Conservation (phyloP, 1,284 basidiomycete genomes). For the Trichosporon sp. region DNA sequence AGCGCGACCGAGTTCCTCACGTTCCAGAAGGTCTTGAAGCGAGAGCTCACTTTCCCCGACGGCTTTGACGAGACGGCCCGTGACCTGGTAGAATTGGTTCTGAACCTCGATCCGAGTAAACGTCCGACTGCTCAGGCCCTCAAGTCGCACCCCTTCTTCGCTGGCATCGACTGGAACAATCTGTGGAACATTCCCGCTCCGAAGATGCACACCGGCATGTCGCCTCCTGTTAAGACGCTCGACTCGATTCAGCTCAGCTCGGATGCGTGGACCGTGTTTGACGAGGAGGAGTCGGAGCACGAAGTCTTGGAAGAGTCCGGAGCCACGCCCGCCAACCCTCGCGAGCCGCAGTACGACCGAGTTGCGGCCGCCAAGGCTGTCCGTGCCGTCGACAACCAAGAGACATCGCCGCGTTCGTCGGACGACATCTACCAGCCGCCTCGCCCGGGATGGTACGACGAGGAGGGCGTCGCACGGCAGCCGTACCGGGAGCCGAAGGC, state of each 20-base stretch:
- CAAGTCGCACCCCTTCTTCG: slow-evolving; percentile 71
- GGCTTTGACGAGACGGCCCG: slow-evolving; percentile 50
- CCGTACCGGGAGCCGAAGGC: slow-evolving; percentile 4
- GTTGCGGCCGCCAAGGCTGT: slow-evolving; percentile 34
- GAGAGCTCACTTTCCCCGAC: slow-evolving; percentile 51
- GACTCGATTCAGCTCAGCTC: slow-evolving; percentile 23
- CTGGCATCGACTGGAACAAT: slow-evolving; percentile 60
- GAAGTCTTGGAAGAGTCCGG: slow-evolving; percentile 31
- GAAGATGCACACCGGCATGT: slow-evolving; percentile 46
- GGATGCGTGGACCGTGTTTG: slow-evolving; percentile 43
- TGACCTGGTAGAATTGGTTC: slow-evolving; percentile 48
- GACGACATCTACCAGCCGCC: slow-evolving; percentile 31
- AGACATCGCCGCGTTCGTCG: slow-evolving; percentile 6
- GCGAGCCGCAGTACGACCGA: slow-evolving; percentile 24
- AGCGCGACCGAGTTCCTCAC: slow-evolving; percentile 56
- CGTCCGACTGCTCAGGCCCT: slow-evolving; percentile 59
- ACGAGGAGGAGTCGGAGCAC: slow-evolving; percentile 37
- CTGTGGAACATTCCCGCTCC: slow-evolving; percentile 61
- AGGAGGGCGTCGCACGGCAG: slow-evolving; percentile 1
- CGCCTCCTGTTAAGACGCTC: slow-evolving; percentile 25
- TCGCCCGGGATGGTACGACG: slow-evolving; percentile 31
- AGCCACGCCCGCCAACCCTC: slow-evolving; percentile 12
- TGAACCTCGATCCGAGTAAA: slow-evolving; percentile 59
- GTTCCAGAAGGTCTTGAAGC: slow-evolving; percentile 55
- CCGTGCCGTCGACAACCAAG: slow-evolving; percentile 22